Percentiles rank a stretch among this genome's conserved stretches.
Conservation (phyloP, 208 protist species). For the Balamuthia mandrillaris region DNA sequence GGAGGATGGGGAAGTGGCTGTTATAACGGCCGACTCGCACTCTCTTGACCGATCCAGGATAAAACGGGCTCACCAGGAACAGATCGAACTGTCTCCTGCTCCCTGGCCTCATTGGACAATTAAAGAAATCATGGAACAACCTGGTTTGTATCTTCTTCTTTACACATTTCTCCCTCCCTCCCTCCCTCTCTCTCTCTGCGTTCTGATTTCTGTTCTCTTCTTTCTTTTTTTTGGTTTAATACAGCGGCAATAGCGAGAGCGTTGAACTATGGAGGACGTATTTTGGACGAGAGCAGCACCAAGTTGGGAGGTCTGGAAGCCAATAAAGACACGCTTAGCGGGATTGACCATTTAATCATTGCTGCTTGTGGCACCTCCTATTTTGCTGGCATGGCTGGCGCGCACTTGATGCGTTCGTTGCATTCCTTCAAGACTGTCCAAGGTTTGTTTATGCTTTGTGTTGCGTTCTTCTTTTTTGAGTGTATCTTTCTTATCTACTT, state of each 20-base stretch:
- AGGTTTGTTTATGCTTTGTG: not conserved
- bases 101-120: conserved; percentile 72
- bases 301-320: conserved; percentile 24
- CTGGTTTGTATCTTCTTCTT: too few species aligned
- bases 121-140: conserved; percentile 76
- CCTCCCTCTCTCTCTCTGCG: conserved; percentile 20
- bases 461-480: not conserved
- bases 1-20: conserved; percentile 70
- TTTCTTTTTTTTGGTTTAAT: too few species aligned
- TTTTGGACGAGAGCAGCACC: conserved; percentile 47
- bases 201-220: too few species aligned
- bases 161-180: too few species aligned
- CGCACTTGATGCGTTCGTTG: conserved; percentile 40
- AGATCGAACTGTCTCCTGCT: conserved; percentile 60
- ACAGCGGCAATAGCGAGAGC: not conserved
- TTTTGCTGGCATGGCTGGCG: conserved; percentile 49
- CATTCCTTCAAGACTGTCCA: conserved; percentile 59
- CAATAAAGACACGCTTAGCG: conserved; percentile 23
- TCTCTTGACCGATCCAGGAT: conserved; percentile 58
- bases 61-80: conserved; percentile 54
- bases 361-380: conserved; percentile 62
- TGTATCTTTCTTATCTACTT: not conserved
- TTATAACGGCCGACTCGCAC: conserved; percentile 59
- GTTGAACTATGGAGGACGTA: conserved; percentile 57
- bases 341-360: conserved; percentile 49